Conservation (phyloP, 2,329 filamentous ascomycete species). For the Fusarium chlamydosporum region DNA sequence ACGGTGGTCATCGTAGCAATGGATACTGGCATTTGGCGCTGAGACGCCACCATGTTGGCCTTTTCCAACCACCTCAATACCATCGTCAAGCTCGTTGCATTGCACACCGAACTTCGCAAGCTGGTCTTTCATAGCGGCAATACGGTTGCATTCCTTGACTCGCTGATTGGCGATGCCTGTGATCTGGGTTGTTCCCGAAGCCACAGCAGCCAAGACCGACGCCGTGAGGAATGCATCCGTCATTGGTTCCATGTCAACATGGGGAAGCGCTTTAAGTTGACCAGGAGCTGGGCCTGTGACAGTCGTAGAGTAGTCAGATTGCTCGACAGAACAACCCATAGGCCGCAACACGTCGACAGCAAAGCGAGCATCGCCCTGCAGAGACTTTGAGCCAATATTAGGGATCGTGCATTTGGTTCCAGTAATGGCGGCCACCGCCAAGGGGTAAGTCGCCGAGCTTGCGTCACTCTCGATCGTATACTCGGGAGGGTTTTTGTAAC, state of each 20-base stretch:
- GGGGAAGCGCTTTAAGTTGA: conserved; percentile 78
- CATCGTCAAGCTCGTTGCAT: conserved; percentile 91
- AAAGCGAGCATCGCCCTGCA: conserved; percentile 96
- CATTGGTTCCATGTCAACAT: conserved; percentile 99
- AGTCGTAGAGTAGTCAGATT: conserved; percentile 88
- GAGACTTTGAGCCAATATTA: conserved; percentile 91
- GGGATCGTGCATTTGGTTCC: conserved; percentile 96
- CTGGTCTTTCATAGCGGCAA: conserved; percentile 94
- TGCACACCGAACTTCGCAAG: conserved; percentile 92
- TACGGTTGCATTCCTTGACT: conserved; percentile 98
- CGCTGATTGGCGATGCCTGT: conserved; percentile 97
- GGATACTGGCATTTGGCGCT: conserved; percentile 76
- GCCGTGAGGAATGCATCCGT: conserved; percentile 98
- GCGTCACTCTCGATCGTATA: conserved; percentile 98
- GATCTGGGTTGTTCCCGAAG: conserved; percentile 85
- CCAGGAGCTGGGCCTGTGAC: conserved; percentile 89
- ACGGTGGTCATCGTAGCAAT: conserved; percentile 97
- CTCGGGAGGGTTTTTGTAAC: conserved; percentile 85
- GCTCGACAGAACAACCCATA: conserved; percentile 93
- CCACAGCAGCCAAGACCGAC: conserved; percentile 91
- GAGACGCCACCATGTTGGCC: conserved; percentile 62
- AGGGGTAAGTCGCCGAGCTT: conserved; percentile 95
- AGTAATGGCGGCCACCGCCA: conserved; percentile 94
- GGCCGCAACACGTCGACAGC: conserved; percentile 89
- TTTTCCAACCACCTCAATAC: conserved; percentile 79